phyloP scores from a whole-genome alignment of 352 stramenopile species.

The Globisporangium paroecandrum region DNA sequence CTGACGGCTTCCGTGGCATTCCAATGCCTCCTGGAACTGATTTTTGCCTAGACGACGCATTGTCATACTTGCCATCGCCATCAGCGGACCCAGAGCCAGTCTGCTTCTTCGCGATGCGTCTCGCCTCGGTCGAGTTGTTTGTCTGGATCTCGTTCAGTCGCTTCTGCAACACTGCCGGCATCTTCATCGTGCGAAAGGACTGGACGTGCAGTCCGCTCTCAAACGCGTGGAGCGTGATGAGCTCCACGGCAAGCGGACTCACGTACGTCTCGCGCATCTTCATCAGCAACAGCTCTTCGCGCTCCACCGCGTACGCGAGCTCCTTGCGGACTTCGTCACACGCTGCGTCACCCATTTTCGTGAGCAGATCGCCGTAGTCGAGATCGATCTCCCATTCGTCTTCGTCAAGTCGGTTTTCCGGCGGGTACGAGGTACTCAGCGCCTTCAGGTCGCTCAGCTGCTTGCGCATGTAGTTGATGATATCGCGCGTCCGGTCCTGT shows the following conservation, averaged over 20 bases:
- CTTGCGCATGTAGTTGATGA: slow-evolving; percentile 80
- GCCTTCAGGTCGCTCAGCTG: slow-evolving; percentile 73
- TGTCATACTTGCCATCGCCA: not conserved
- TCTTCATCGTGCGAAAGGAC: slow-evolving; percentile 82
- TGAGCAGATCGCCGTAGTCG: slow-evolving; percentile 78
- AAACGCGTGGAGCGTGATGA: slow-evolving; percentile 71
- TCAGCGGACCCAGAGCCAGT: not conserved
- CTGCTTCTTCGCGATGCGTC: slow-evolving; percentile 21
- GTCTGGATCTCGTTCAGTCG: slow-evolving; percentile 70
- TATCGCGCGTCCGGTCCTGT: slow-evolving; percentile 81
- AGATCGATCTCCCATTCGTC: slow-evolving; percentile 88
- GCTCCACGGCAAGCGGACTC: slow-evolving; percentile 65
- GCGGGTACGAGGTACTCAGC: slow-evolving; percentile 47
- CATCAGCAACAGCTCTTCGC: slow-evolving; percentile 73
- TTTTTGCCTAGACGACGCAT: not conserved
- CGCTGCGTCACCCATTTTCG: slow-evolving; percentile 56
- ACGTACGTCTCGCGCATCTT: slow-evolving; percentile 85
- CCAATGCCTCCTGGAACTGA: not conserved
- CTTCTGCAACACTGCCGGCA: slow-evolving; percentile 58
- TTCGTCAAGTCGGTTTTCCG: slow-evolving; percentile 53
- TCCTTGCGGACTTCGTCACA: slow-evolving; percentile 89
- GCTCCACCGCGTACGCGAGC: slow-evolving; percentile 74
- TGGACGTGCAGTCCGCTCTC: slow-evolving; percentile 62
- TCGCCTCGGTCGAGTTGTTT: slow-evolving; percentile 15
- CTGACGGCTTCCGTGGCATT: slow-evolving; percentile 29